Conservation (phyloP, 1,284 basidiomycete genomes). For the Naganishia cerealis region DNA sequence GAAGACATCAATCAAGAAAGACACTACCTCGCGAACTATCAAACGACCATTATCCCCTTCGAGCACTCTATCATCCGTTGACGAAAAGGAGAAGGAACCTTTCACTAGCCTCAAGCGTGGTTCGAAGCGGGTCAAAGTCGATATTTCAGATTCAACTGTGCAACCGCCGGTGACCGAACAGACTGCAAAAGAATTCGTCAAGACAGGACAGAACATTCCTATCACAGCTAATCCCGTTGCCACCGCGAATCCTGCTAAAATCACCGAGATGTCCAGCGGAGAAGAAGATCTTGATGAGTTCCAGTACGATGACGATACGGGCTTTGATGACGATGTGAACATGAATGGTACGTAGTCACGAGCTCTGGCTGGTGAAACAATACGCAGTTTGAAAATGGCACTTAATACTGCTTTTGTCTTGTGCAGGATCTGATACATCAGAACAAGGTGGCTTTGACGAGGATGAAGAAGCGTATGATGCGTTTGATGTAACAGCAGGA, state of each 20-base stretch:
- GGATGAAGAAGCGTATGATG: slow-evolving; percentile 39
- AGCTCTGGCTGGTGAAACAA: neutral
- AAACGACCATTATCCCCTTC: slow-evolving; percentile 10
- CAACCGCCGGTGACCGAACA: neutral
- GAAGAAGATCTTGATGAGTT: slow-evolving; percentile 48
- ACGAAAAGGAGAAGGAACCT: neutral
- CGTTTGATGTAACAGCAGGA: slow-evolving; percentile 47
- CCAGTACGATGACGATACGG: slow-evolving; percentile 47
- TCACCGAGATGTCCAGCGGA: slow-evolving; percentile 49
- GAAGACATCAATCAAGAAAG: neutral
- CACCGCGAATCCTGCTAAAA: neutral
- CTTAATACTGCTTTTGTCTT: neutral
- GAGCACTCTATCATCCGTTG: slow-evolving; percentile 6
- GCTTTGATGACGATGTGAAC: slow-evolving; percentile 43
- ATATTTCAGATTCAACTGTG: neutral
- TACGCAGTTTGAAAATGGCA: neutral
- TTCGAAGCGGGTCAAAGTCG: slow-evolving; percentile 1
- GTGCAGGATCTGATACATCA: slow-evolving; percentile 20
- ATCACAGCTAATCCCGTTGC: neutral
- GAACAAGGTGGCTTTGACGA: slow-evolving; percentile 25
- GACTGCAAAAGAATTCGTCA: neutral
- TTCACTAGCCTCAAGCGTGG: neutral
- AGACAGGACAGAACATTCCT: slow-evolving; percentile 1
- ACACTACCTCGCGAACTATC: neutral
- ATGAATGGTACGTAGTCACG: slow-evolving; percentile 25